Percentiles rank a stretch among this genome's conserved stretches.
Evolutionary conservation across 2,329 filamentous ascomycete species (phyloP).

Genomic region (Myriangium duriaei): DNA sequence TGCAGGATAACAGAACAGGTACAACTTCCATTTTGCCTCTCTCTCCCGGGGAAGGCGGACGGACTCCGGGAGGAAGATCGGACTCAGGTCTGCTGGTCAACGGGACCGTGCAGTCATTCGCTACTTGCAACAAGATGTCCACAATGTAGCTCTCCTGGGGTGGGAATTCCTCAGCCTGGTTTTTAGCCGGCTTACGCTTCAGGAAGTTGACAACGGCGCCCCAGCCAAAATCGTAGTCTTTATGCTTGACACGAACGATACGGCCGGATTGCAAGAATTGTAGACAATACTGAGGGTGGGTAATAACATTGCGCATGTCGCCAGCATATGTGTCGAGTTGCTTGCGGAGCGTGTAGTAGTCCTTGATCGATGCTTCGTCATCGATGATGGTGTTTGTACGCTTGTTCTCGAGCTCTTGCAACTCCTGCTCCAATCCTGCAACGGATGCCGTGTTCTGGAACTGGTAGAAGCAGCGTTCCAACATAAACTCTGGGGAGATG

Average conservation of each 20-base stretch:
- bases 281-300: slow-evolving; percentile 75
- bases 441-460: slow-evolving; percentile 93
- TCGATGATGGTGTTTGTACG: slow-evolving; percentile 62
- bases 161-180: slow-evolving; percentile 52
- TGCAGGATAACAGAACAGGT: slow-evolving; percentile 72
- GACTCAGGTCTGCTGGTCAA: slow-evolving; percentile 26
- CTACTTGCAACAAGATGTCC: slow-evolving; percentile 62
- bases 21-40: slow-evolving; percentile 67
- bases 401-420: slow-evolving; percentile 65
- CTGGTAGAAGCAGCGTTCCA: slow-evolving; percentile 96
- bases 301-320: slow-evolving; percentile 85
- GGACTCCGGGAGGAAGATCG: slow-evolving; percentile 52
- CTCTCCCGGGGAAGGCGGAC: slow-evolving; percentile 49
- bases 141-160: slow-evolving; percentile 71
- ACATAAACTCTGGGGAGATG: slow-evolving; percentile 97
- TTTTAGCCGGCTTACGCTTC: slow-evolving; percentile 45
- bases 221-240: slow-evolving; percentile 81
- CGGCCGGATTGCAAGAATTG: slow-evolving; percentile 81
- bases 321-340: slow-evolving; percentile 72
- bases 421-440: slow-evolving; percentile 67
- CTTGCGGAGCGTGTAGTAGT: slow-evolving; percentile 84
- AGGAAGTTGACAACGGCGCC: slow-evolving; percentile 74
- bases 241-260: slow-evolving; percentile 71
- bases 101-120: slow-evolving; percentile 41
- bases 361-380: slow-evolving; percentile 78